These are phyloP conservation scores for Rhodotorula sphaerocarpa DNA, from an alignment of 768 basidiomycete species.

Conservation along the genomic window DNA sequence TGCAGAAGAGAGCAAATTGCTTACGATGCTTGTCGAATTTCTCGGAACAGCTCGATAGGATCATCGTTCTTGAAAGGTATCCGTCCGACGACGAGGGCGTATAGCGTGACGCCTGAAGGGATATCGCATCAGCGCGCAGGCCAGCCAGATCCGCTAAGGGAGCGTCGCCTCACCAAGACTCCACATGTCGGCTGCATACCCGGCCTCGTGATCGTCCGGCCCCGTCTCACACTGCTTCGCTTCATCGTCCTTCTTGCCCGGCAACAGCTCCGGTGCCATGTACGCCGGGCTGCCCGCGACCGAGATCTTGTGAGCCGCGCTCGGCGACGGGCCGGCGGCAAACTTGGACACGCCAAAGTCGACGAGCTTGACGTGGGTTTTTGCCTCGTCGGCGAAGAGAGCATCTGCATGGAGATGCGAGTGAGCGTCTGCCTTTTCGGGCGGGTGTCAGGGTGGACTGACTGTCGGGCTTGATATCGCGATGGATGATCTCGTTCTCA, in stretches of 20 bases:
- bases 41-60: constrained; percentile 32
- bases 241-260: constrained; percentile 22
- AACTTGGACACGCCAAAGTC: constrained; percentile 97
- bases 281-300: constrained; percentile 91
- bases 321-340: constrained; percentile 46
- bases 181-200: constrained; percentile 38
- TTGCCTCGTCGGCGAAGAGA: constrained; percentile 69
- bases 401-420: constrained; percentile 55
- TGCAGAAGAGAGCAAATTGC: too few species aligned
- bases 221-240: background rate
- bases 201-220: constrained; percentile 1
- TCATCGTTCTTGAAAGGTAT: constrained; percentile 31
- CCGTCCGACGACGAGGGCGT: constrained; percentile 34
- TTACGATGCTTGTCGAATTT: constrained; percentile 22
- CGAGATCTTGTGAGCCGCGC: constrained; percentile 43
- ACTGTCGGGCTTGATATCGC: constrained; percentile 41
- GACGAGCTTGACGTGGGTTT: constrained; percentile 76
- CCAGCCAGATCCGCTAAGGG: too few species aligned
- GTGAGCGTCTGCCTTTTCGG: background rate
- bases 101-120: constrained; percentile 34
- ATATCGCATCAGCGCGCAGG: too few species aligned
- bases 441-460: background rate
- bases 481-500: constrained; percentile 38
- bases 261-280: constrained; percentile 88
- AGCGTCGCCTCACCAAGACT: constrained; percentile 29